phyloP scores from a whole-genome alignment of 768 basidiomycete genomes.

The Boletus rex-veris region DNA sequence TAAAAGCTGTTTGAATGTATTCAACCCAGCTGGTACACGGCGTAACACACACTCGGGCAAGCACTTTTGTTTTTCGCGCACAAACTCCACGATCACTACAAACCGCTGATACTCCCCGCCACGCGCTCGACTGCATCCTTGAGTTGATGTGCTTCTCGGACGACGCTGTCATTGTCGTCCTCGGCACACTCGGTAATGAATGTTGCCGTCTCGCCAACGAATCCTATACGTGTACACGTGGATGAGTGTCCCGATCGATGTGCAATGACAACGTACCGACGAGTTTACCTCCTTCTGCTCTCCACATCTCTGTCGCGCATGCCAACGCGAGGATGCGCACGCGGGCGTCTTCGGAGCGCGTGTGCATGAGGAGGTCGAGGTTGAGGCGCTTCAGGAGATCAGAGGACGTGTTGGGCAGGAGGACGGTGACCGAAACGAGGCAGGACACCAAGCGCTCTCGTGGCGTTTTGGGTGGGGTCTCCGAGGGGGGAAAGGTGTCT shows the following conservation, averaged over 20 bases:
- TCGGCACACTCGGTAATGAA: conserved; percentile 87
- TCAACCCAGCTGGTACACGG: too few relatives aligned
- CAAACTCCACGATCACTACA: conserved; percentile 5
- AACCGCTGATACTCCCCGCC: conserved; percentile 52
- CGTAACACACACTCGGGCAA: too few relatives aligned
- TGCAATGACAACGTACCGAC: conserved; percentile 45
- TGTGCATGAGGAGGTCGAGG: conserved; percentile 81
- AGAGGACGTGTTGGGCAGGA: conserved; percentile 18
- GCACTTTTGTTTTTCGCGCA: too few relatives aligned
- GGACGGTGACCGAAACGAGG: conserved; percentile 15
- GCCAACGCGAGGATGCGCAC: conserved; percentile 68
- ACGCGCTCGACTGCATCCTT: conserved; percentile 70
- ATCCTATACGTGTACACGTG: conserved; percentile 42
- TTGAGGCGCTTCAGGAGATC: conserved; percentile 75
- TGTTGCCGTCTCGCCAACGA: conserved; percentile 75
- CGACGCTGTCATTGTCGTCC: conserved; percentile 84
- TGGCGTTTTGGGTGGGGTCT: conserved; percentile 1
- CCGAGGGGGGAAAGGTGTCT: not conserved
- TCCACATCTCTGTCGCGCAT: conserved; percentile 75
- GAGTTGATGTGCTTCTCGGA: conserved; percentile 61
- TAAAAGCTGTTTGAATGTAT: too few relatives aligned
- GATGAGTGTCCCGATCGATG: not conserved
- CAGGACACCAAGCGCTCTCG: conserved; percentile 13
- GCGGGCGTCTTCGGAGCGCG: conserved; percentile 73
- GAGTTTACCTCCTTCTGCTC: conserved; percentile 67